phyloP scores from a whole-genome alignment of 495 filamentous ascomycete species.

The Aspergillus funiculosus region DNA sequence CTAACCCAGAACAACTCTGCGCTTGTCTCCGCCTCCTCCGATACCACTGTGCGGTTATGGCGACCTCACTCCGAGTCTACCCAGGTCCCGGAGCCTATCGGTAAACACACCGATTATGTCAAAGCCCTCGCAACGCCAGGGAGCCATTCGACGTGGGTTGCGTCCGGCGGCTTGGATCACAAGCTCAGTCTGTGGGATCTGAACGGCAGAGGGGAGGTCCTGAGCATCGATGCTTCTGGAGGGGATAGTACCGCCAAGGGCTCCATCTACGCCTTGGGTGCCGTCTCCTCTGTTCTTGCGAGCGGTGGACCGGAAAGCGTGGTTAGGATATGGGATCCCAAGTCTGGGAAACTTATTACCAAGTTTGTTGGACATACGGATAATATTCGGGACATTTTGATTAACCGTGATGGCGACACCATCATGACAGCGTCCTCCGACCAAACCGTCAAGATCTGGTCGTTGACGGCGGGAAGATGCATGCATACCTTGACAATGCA shows the following conservation, averaged over 20 bases:
- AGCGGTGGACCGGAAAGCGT: slow-evolving; percentile 93
- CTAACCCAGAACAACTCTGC: slow-evolving; percentile 76
- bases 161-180: slow-evolving; percentile 90
- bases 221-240: slow-evolving; percentile 80
- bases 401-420: slow-evolving; percentile 81
- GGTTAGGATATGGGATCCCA: slow-evolving; percentile 88
- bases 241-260: slow-evolving; percentile 80
- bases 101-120: slow-evolving; percentile 91
- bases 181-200: slow-evolving; percentile 93
- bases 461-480: slow-evolving; percentile 85
- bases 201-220: slow-evolving; percentile 72
- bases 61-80: slow-evolving; percentile 69
- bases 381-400: slow-evolving; percentile 83
- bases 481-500: slow-evolving; percentile 99
- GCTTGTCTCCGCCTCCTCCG: slow-evolving; percentile 89
- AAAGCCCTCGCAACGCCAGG: slow-evolving; percentile 83
- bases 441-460: slow-evolving; percentile 97
- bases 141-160: slow-evolving; percentile 74
- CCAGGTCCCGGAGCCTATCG: slow-evolving; percentile 71
- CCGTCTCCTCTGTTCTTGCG: slow-evolving; percentile 69
- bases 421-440: slow-evolving; percentile 95
- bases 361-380: slow-evolving; percentile 99
- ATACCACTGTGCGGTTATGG: slow-evolving; percentile 93
- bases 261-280: slow-evolving; percentile 85
- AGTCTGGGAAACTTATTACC: slow-evolving; percentile 81